A percentile compares a stretch with the other conserved stretches of the same genome.
phyloP scores from a whole-genome alignment of 208 protist genomes.

The Naegleria lovaniensis region DNA sequence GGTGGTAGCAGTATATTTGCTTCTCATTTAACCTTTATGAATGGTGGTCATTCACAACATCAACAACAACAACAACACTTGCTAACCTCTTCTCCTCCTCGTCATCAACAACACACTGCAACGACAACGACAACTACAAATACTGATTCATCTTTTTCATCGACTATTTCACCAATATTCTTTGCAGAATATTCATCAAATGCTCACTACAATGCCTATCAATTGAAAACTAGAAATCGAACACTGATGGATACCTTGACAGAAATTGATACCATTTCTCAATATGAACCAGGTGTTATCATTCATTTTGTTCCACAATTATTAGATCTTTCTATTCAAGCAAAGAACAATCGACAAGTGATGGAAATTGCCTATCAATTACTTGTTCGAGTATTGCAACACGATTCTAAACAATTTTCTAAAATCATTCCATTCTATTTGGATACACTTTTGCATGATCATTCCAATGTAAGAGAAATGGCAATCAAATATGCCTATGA shows the following conservation, averaged over 20 bases:
- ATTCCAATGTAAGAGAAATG: neutral
- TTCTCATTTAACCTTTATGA: neutral
- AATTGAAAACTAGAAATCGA: neutral
- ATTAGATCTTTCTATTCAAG: constrained; percentile 2
- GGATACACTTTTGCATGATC: neutral
- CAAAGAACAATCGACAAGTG: neutral
- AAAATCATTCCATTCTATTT: constrained; percentile 1
- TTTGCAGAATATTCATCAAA: neutral
- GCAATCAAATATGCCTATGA: neutral
- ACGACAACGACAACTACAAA: too few relatives aligned
- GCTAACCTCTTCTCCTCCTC: too few relatives aligned
- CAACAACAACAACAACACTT: neutral
- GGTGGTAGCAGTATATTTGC: neutral
- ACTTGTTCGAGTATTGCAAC: neutral
- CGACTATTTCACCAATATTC: neutral
- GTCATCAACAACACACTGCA: too few relatives aligned
- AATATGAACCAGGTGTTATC: neutral
- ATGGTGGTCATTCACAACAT: neutral
- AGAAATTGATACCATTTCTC: neutral
- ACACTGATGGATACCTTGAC: neutral
- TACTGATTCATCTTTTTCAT: too few relatives aligned
- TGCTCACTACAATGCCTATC: neutral
- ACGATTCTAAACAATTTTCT: neutral
- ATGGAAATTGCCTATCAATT: neutral
- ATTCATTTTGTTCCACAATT: neutral